Evolutionary conservation across 2,329 filamentous ascomycete species (phyloP).

Genomic region (Claviceps capensis): DNA sequence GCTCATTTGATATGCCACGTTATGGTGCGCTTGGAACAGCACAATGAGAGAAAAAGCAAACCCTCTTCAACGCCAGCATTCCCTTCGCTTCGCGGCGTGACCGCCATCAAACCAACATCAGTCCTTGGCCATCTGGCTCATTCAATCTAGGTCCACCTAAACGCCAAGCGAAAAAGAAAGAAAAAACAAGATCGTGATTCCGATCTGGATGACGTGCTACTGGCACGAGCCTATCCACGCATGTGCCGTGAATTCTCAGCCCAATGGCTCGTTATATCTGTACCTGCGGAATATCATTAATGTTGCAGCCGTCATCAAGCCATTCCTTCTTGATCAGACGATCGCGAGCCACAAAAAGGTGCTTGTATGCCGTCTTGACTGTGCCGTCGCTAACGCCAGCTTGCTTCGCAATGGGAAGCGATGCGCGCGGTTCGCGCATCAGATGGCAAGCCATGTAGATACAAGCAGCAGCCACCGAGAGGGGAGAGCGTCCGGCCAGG

Average conservation of each 20-base stretch:
- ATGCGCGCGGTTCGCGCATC: conserved; percentile 61
- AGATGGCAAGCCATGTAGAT: conserved; percentile 93
- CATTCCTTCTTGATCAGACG: conserved; percentile 63
- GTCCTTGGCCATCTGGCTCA: neutral
- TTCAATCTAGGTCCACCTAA: neutral
- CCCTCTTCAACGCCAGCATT: neutral
- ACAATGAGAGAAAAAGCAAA: neutral
- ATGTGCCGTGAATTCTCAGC: no score
- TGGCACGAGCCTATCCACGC: no score
- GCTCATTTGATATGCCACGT: neutral
- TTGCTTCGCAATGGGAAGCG: conserved; percentile 75
- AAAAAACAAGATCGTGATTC: neutral
- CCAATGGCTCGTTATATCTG: conserved; percentile 14
- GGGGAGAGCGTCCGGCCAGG: conserved; percentile 80
- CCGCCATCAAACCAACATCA: neutral
- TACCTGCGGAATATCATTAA: conserved; percentile 51
- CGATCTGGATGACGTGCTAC: no score
- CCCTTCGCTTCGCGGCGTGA: neutral
- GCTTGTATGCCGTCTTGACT: conserved; percentile 89
- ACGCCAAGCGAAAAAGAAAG: neutral
- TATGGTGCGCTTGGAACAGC: neutral
- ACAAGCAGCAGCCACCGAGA: conserved; percentile 87
- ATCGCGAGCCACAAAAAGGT: conserved; percentile 62
- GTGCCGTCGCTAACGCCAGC: conserved; percentile 93
- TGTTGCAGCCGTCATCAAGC: conserved; percentile 57